Evolutionary conservation across 495 filamentous ascomycete genomes (phyloP).

Genomic region (Lophiostoma macrostomum): DNA sequence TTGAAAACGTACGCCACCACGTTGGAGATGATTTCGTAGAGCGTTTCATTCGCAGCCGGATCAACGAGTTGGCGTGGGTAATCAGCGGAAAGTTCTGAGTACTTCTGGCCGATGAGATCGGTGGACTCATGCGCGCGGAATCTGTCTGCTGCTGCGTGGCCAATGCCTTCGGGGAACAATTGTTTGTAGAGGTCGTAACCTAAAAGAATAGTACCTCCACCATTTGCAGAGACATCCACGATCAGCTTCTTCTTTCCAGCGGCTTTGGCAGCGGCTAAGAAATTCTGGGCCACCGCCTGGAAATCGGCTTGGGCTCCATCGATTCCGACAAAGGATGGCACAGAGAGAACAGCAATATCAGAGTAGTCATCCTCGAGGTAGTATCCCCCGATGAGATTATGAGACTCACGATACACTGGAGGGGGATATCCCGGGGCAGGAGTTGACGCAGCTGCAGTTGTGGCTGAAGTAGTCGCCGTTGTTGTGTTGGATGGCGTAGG

Average conservation of each 20-base stretch:
- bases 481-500: slow-evolving; percentile 1
- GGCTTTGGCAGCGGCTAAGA: slow-evolving; percentile 42
- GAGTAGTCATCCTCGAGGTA: slow-evolving; percentile 47
- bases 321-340: slow-evolving; percentile 36
- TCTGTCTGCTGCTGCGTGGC: slow-evolving; percentile 45
- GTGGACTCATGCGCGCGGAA: slow-evolving; percentile 47
- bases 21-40: slow-evolving; percentile 19
- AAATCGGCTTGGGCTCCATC: slow-evolving; percentile 37
- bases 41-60: slow-evolving; percentile 13
- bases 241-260: slow-evolving; percentile 41
- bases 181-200: slow-evolving; percentile 45
- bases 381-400: slow-evolving; percentile 48
- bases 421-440: slow-evolving; percentile 50
- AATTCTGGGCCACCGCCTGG: slow-evolving; percentile 40
- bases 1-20: slow-evolving; percentile 29
- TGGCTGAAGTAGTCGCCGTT: slow-evolving; percentile 6
- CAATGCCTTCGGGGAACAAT: slow-evolving; percentile 44
- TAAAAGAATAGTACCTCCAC: slow-evolving; percentile 40
- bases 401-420: slow-evolving; percentile 42
- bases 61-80: slow-evolving; percentile 13
- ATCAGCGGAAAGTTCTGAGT: slow-evolving; percentile 34
- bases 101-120: slow-evolving; percentile 46
- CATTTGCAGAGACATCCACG: slow-evolving; percentile 40
- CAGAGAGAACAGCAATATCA: slow-evolving; percentile 46
- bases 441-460: slow-evolving; percentile 13